phyloP scores from a whole-genome alignment of 176 grass and related monocot genomes.

The Cenchrus fungigraminus region DNA sequence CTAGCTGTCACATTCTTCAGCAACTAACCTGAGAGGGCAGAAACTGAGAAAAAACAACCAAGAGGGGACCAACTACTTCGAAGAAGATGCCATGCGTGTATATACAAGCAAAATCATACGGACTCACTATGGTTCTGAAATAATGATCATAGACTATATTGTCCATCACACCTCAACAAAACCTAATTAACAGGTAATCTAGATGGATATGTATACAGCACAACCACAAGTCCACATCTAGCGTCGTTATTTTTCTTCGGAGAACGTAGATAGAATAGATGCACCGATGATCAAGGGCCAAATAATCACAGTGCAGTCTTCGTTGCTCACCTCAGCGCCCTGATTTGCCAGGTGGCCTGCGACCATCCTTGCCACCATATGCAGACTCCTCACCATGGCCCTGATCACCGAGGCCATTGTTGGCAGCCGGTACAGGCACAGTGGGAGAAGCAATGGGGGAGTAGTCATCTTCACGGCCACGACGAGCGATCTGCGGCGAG shows the following conservation, averaged over 20 bases:
- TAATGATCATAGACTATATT: neutral
- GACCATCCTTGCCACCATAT: neutral
- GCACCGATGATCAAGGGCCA: neutral
- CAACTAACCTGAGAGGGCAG: neutral
- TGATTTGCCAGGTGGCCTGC: neutral
- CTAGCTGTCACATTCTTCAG: neutral
- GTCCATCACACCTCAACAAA: neutral
- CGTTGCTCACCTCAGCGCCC: neutral
- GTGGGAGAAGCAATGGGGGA: neutral
- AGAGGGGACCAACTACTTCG: neutral
- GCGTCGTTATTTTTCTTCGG: slow-evolving; percentile 3
- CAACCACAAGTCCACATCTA: neutral
- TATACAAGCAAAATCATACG: neutral
- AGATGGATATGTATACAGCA: neutral
- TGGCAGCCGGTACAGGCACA: neutral
- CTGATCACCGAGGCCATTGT: neutral
- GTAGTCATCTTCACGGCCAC: neutral
- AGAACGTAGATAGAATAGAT: neutral
- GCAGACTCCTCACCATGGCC: neutral
- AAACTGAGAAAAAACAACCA: neutral
- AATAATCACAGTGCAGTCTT: neutral
- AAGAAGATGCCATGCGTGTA: too few relatives aligned
- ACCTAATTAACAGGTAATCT: neutral
- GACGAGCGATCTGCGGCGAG: neutral
- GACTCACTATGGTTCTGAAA: neutral